phyloP scores from a whole-genome alignment of 441 rosid genomes.

The Pelargonium cotyledonis region DNA sequence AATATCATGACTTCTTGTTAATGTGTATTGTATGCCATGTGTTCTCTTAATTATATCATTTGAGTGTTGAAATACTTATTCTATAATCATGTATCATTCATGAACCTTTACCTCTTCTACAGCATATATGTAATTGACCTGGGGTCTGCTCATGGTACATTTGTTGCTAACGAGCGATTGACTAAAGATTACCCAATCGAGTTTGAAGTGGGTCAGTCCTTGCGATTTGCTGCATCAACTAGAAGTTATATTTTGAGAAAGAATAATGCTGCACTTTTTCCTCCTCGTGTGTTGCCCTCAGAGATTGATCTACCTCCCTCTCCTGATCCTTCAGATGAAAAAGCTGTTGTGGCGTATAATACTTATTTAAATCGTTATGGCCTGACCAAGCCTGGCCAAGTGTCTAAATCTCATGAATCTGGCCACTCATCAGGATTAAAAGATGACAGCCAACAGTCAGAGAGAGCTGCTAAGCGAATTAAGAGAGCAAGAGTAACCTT shows the following conservation, averaged over 20 bases:
- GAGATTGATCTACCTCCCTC: conserved; percentile 70
- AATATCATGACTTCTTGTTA: not conserved
- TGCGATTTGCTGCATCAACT: conserved; percentile 93
- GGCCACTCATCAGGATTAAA: conserved; percentile 23
- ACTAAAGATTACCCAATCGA: conserved; percentile 72
- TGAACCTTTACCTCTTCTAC: conserved; percentile 21
- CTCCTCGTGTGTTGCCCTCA: conserved; percentile 44
- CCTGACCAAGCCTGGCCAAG: conserved; percentile 35
- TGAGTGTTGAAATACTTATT: conserved; percentile 4
- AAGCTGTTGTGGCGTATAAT: conserved; percentile 77
- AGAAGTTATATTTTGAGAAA: conserved; percentile 70
- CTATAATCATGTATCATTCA: conserved; percentile 13
- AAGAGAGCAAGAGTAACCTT: conserved; percentile 60
- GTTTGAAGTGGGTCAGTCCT: conserved; percentile 90
- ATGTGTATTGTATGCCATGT: not conserved
- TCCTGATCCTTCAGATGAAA: conserved; percentile 83
- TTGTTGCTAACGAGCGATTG: conserved; percentile 87
- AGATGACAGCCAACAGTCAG: conserved; percentile 28
- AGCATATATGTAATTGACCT: conserved; percentile 85
- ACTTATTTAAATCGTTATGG: conserved; percentile 82
- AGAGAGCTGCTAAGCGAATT: conserved; percentile 48
- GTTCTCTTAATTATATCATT: not conserved
- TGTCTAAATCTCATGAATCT: conserved; percentile 26
- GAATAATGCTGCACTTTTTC: conserved; percentile 75
- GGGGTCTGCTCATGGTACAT: conserved; percentile 97